Evolutionary conservation across 441 rosid genomes (phyloP), one percentile per base, ranked within the genome.

Genomic region (Jatropha podagrica): DNA sequence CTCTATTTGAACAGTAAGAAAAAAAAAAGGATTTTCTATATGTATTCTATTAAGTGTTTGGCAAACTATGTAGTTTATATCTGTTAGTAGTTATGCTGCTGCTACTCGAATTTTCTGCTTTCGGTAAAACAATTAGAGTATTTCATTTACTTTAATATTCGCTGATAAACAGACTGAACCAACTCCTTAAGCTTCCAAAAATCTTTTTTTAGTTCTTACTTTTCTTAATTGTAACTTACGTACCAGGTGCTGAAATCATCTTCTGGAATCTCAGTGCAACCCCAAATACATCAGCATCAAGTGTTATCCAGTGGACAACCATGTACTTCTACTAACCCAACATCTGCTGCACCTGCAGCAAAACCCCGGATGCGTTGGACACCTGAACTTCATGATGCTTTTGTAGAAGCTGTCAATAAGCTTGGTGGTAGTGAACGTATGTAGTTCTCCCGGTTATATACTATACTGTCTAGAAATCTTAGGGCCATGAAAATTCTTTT

Each of bases 301-400:
- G 65, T 78, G 69, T 78, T 65, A 41, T 66, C 78, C 56, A 72
- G 68, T 55, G 81, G 81, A 74, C 93, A 90, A 74, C 70, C 73
- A 63, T 62, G 55, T 68, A 52, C 72, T 61, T 81, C 44, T 72
- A 69, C 84, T 56, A 78, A 68, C 78, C 79, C 91, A 76, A 78
- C 74, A 14, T 64, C 88, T n/a, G 38, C 81, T 68, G 81, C 83
- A 72, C 68, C 85, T 63, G 63, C 81, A 69, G 80, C 85, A 46
- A 95, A 88, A 85, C 70, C 91, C 15, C 87, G 99, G 61, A 92
- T 95, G 94, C 94, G 97, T 20, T 95, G 99, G 99, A 95, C 97
- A 48, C 96, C 93, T 38, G 97, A 95, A 74, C 96, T 92, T 80
- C 99, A 92, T 64, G 99, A 92, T 83, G 85, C 93, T 69, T 95